phyloP scores from a whole-genome alignment of 1,284 basidiomycete species.

The Ceratorhiza oryzae-sativae region DNA sequence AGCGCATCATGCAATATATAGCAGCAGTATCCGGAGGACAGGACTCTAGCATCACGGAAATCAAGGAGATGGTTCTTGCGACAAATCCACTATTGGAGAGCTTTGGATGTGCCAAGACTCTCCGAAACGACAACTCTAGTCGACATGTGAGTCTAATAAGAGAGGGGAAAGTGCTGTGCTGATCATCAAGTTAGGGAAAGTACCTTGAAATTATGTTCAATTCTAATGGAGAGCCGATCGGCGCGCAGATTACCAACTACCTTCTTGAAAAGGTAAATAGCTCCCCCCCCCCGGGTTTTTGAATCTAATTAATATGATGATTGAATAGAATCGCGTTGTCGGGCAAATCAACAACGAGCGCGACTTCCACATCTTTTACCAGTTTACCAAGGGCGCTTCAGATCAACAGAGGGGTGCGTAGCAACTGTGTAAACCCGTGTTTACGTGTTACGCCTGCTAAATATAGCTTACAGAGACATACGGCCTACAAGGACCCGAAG shows the following conservation, averaged over 20 bases:
- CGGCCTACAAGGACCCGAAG: slow-evolving; percentile 96
- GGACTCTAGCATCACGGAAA: slow-evolving; percentile 88
- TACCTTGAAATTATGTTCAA: slow-evolving; percentile 99
- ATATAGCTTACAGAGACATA: slow-evolving; percentile 79
- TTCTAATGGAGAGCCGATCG: slow-evolving; percentile 88
- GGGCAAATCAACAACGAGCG: slow-evolving; percentile 97
- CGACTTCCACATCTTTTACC: slow-evolving; percentile 99
- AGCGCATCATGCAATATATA: slow-evolving; percentile 99
- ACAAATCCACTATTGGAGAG: slow-evolving; percentile 98
- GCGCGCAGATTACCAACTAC: slow-evolving; percentile 99
- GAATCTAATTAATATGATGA: not conserved
- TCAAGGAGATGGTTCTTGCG: slow-evolving; percentile 99
- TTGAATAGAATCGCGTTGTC: slow-evolving; percentile 80
- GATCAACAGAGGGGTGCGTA: slow-evolving; percentile 81
- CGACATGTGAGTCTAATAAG: slow-evolving; percentile 78
- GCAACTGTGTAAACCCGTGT: no score
- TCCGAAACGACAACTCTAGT: slow-evolving; percentile 98
- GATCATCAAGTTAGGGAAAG: slow-evolving; percentile 75
- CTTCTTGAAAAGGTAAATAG: slow-evolving; percentile 82
- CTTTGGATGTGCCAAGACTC: slow-evolving; percentile 98
- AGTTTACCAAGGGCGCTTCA: slow-evolving; percentile 96
- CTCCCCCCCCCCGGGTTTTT: not conserved
- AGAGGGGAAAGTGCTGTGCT: no score
- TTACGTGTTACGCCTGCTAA: no score
- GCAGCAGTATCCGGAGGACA: slow-evolving; percentile 92